Conservation (phyloP, 2,329 filamentous ascomycete species). For the Aphanoascus verrucosus region DNA sequence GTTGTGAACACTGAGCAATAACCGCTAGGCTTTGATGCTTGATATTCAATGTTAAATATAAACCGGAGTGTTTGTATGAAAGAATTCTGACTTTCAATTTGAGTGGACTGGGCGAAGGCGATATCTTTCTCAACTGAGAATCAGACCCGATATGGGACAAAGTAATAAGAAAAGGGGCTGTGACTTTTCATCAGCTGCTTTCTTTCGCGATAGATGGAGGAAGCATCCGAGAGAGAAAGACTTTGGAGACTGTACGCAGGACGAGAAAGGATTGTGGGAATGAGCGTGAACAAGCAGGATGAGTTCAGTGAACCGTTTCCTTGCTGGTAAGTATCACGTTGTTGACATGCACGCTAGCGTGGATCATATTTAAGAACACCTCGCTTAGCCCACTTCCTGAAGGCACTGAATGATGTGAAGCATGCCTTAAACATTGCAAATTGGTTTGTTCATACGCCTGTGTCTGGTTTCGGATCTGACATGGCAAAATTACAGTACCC, state of each 20-base stretch:
- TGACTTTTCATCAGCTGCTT: neutral
- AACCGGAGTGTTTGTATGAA: neutral
- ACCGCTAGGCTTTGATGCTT: neutral
- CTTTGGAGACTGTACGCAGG: neutral
- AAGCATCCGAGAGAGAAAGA: neutral
- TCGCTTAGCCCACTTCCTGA: neutral
- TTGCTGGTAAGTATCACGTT: constrained; percentile 4
- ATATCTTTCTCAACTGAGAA: neutral
- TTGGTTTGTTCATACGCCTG: too few species aligned
- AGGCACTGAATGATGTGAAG: neutral
- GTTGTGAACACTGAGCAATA: neutral
- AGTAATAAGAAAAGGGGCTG: neutral
- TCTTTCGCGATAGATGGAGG: neutral
- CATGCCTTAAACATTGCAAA: too few species aligned
- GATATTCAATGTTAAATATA: neutral
- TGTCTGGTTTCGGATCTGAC: too few species aligned
- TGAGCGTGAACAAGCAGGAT: neutral
- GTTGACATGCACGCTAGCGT: constrained; percentile 5
- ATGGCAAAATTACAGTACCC: too few species aligned
- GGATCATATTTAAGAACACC: neutral
- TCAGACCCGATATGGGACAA: neutral
- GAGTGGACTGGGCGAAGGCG: neutral
- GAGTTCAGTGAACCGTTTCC: neutral
- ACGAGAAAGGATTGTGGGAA: neutral
- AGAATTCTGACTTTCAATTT: neutral